Conservation (phyloP, 192 early-diverging fungal genomes). For the Coemansia sp. region DNA sequence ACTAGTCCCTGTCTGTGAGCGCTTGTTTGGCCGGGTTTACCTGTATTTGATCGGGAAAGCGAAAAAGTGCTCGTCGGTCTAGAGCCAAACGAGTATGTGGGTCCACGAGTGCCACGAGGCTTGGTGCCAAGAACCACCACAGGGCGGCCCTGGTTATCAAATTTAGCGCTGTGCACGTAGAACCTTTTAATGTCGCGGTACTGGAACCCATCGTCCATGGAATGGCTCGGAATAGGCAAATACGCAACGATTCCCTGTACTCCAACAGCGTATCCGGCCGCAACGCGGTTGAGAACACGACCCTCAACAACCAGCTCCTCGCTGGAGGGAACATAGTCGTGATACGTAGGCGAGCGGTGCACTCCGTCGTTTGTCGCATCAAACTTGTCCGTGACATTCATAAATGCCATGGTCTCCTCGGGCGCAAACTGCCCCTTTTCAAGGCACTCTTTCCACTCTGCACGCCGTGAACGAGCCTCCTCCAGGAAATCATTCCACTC, state of each 20-base stretch:
- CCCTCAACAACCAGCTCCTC: constrained; percentile 60
- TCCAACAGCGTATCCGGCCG: constrained; percentile 58
- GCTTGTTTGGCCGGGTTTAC: neutral
- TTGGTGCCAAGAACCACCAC: constrained; percentile 22
- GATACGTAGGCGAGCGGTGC: constrained; percentile 59
- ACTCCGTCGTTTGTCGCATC: constrained; percentile 37
- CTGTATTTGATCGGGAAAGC: neutral
- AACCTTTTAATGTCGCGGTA: constrained; percentile 58
- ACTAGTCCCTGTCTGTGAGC: neutral
- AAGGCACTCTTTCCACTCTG: constrained; percentile 57
- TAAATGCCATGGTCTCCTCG: constrained; percentile 43
- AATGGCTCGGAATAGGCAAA: constrained; percentile 40
- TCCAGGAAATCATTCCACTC: constrained; percentile 66
- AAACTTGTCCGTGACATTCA: constrained; percentile 35
- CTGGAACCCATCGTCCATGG: constrained; percentile 31
- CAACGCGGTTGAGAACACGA: constrained; percentile 59
- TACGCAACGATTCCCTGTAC: constrained; percentile 64
- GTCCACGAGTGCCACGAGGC: constrained; percentile 29
- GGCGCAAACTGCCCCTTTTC: constrained; percentile 37
- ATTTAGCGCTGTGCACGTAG: constrained; percentile 63
- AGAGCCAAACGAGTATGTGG: neutral
- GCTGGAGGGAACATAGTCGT: constrained; percentile 41
- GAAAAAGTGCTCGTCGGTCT: constrained; percentile 12
- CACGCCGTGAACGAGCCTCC: constrained; percentile 54
- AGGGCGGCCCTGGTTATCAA: constrained; percentile 44